These are phyloP conservation scores for Claviceps quebecensis DNA, from an alignment of 2,329 filamentous ascomycete species.

Conservation along the genomic window DNA sequence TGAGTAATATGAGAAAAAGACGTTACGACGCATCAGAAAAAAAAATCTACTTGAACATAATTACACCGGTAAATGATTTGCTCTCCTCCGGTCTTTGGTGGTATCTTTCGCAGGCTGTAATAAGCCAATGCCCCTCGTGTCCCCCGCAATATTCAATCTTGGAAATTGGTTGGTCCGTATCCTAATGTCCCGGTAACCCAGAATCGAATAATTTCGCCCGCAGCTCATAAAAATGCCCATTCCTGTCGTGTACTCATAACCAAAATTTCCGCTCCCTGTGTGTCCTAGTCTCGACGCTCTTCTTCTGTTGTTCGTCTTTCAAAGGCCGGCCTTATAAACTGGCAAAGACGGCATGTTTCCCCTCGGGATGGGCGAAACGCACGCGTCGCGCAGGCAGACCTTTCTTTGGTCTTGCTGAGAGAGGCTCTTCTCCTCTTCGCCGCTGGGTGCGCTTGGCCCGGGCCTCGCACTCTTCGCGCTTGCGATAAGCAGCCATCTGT, in stretches of 20 bases:
- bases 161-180: background rate
- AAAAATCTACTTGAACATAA: background rate
- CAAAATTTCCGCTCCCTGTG: background rate
- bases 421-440: constrained; percentile 23
- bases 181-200: background rate
- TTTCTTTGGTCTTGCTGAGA: constrained; percentile 13
- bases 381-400: constrained; percentile 21
- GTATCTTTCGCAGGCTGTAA: background rate
- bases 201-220: background rate
- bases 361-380: constrained; percentile 27
- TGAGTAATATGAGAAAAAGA: background rate
- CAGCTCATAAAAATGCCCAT: background rate
- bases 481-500: constrained; percentile 49
- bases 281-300: background rate
- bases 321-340: constrained; percentile 9
- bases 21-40: background rate
- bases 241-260: background rate
- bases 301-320: background rate
- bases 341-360: constrained; percentile 16
- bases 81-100: background rate
- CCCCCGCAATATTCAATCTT: background rate
- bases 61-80: background rate
- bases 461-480: constrained; percentile 46
- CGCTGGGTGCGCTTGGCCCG: constrained; percentile 40
- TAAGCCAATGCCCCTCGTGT: background rate